Evolutionary conservation across 2,329 filamentous ascomycete species (phyloP).

Genomic region (Fusarium pseudograminearum): DNA sequence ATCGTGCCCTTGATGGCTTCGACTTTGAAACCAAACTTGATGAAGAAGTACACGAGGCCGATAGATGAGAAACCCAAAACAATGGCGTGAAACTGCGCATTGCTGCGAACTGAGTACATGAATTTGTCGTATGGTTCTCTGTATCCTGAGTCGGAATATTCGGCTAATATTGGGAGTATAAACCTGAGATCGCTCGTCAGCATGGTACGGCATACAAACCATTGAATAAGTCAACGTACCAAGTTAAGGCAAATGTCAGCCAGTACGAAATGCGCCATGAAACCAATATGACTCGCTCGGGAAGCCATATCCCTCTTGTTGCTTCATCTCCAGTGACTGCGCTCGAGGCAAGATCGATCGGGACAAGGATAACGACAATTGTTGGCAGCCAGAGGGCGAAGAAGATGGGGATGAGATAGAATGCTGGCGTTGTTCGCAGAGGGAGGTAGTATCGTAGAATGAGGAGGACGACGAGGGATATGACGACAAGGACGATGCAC

Average conservation of each 20-base stretch:
- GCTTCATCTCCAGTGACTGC: constrained; percentile 77
- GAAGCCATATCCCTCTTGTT: constrained; percentile 87
- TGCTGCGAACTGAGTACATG: constrained; percentile 85
- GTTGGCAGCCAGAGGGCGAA: constrained; percentile 94
- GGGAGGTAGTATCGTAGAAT: constrained; percentile 92
- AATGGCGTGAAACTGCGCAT: constrained; percentile 89
- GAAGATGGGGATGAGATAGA: constrained; percentile 92
- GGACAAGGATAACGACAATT: constrained; percentile 90
- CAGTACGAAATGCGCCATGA: constrained; percentile 97
- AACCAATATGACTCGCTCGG: constrained; percentile 80
- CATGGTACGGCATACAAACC: background rate
- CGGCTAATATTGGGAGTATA: constrained; percentile 90
- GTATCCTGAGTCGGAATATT: constrained; percentile 95
- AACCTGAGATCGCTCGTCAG: constrained; percentile 66
- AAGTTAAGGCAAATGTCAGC: constrained; percentile 95
- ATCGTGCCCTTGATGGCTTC: constrained; percentile 79
- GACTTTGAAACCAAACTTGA: constrained; percentile 75
- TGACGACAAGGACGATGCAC: constrained; percentile 75
- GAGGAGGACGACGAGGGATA: constrained; percentile 82
- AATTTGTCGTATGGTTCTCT: constrained; percentile 85
- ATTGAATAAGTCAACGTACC: constrained; percentile 65
- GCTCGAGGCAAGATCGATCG: constrained; percentile 93
- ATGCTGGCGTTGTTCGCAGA: constrained; percentile 88
- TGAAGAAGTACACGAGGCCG: constrained; percentile 85
- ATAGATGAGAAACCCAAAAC: constrained; percentile 76